Percentiles rank a stretch among this genome's conserved stretches.
Evolutionary conservation across 2,329 filamentous ascomycete species (phyloP).

Genomic region (Thelonectria blattea): DNA sequence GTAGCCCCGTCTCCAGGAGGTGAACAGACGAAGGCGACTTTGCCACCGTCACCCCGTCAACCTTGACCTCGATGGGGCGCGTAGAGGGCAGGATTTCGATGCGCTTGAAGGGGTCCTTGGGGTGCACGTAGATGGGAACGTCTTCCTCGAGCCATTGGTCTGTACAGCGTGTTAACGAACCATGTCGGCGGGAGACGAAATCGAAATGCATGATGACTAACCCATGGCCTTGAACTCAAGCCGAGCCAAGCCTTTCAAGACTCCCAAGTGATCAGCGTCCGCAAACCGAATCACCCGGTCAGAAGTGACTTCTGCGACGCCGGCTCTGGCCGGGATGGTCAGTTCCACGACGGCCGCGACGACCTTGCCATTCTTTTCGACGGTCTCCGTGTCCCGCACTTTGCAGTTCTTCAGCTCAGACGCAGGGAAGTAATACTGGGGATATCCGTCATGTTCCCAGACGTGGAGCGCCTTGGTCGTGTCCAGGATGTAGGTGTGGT

Average conservation of each 20-base stretch:
- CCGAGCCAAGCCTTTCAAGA: constrained; percentile 41
- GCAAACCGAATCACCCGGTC: constrained; percentile 48
- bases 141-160: constrained; percentile 62
- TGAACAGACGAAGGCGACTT: constrained; percentile 55
- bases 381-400: constrained; percentile 34
- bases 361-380: constrained; percentile 35
- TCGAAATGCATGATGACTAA: constrained; percentile 16
- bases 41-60: constrained; percentile 55
- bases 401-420: constrained; percentile 39
- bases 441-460: constrained; percentile 51
- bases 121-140: constrained; percentile 63
- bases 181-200: background rate
- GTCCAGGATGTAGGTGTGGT: constrained; percentile 1
- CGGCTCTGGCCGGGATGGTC: constrained; percentile 36
- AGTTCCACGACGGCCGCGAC: constrained; percentile 42
- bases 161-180: constrained; percentile 22
- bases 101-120: constrained; percentile 71
- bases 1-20: constrained; percentile 65
- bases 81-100: constrained; percentile 65
- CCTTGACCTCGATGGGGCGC: constrained; percentile 57
- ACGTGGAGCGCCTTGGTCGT: background rate
- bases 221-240: constrained; percentile 46
- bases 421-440: constrained; percentile 51
- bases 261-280: constrained; percentile 45
- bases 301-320: constrained; percentile 35